Conservation (phyloP, 306 rosid genomes). For the Glycyrrhiza uralensis region DNA sequence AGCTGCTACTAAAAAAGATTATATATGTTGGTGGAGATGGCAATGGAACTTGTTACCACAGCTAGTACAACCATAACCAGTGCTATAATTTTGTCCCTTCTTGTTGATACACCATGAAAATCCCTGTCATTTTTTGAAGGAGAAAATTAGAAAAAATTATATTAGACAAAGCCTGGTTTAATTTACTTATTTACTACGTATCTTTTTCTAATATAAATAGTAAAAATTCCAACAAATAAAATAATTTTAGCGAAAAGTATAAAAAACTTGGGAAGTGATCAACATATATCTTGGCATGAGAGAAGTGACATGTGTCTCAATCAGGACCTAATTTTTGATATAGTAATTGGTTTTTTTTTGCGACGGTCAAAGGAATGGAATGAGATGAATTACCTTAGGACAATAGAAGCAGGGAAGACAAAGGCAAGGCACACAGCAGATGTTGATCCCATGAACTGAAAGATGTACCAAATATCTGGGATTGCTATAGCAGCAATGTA, state of each 20-base stretch:
- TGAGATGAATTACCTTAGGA: conserved; percentile 52
- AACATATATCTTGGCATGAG: too few species aligned
- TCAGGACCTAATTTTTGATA: too few species aligned
- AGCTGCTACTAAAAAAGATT: conserved; percentile 23
- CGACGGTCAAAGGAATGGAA: too few species aligned
- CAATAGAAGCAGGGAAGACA: conserved; percentile 86
- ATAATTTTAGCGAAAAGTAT: too few species aligned
- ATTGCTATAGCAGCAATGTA: conserved; percentile 70
- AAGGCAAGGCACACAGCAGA: conserved; percentile 82
- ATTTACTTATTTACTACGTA: too few species aligned
- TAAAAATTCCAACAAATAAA: too few species aligned
- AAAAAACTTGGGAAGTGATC: too few species aligned
- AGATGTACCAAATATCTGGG: conserved; percentile 84
- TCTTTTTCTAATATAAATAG: too few species aligned
- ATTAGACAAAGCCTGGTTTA: background rate
- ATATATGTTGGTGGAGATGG: conserved; percentile 61
- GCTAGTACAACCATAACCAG: conserved; percentile 65
- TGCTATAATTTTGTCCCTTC: conserved; percentile 60
- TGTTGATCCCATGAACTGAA: conserved; percentile 93
- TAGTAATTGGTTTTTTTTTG: too few species aligned
- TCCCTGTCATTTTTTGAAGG: conserved; percentile 54
- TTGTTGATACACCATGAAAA: conserved; percentile 60
- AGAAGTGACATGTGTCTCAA: too few species aligned
- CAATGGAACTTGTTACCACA: conserved; percentile 57
- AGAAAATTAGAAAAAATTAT: background rate